Conservation (phyloP, 176 grass and related monocot species). For the Cenchrus purpureus region DNA sequence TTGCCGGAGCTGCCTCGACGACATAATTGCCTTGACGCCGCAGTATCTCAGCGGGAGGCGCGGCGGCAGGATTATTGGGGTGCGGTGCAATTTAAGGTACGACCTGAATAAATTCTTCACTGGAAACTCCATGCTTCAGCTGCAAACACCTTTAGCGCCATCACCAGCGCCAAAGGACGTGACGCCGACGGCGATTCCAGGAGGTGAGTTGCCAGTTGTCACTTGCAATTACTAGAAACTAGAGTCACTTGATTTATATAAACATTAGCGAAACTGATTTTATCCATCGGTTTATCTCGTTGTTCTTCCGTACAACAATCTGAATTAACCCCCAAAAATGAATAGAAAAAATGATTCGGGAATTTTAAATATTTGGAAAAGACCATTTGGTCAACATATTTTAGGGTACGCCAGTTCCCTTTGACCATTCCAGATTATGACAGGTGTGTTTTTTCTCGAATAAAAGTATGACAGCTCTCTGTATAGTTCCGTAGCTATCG, state of each 20-base stretch:
- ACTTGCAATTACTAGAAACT: background rate
- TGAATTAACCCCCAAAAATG: background rate
- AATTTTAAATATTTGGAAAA: background rate
- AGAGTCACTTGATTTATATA: background rate
- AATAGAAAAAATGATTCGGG: too few species aligned
- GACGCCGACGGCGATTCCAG: background rate
- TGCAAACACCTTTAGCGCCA: slow-evolving; percentile 9
- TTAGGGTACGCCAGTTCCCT: background rate
- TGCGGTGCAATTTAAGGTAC: slow-evolving; percentile 55
- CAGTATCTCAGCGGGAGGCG: slow-evolving; percentile 11
- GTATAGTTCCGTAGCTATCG: background rate
- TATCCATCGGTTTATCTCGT: background rate
- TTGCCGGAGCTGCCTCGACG: slow-evolving; percentile 46
- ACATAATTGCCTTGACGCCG: background rate
- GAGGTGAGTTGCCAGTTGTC: slow-evolving; percentile 34
- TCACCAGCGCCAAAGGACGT: background rate
- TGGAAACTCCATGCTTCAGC: slow-evolving; percentile 47
- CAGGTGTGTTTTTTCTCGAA: background rate
- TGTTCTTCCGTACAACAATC: background rate
- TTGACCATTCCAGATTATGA: background rate
- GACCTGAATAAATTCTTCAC: slow-evolving; percentile 49
- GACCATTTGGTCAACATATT: background rate
- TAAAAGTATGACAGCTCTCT: background rate
- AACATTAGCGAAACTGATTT: background rate
- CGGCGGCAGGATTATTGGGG: slow-evolving; percentile 29